Base-by-base conservation (phyloP, 371 early-diverging fungal genomes). In the Mucor piriformis region DNA sequence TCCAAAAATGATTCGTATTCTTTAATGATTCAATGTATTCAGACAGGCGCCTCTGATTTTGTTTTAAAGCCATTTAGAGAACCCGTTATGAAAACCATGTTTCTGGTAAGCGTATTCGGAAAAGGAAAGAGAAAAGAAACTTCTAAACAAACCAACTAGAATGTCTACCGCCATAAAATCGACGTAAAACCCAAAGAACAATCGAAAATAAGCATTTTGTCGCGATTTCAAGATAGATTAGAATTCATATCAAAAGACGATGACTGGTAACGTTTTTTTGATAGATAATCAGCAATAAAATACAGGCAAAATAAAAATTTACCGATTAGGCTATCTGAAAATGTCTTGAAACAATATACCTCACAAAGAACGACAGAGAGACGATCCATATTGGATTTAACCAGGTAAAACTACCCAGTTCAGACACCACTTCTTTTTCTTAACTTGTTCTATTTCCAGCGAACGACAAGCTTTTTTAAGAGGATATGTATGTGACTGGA, bases 21-120 rank as follows among this genome's bases (percentile, higher is more conserved):
- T 7, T 75, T 72, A 44, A 77, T 80, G 76, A 21, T 72, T 4
- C 37, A 69, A 37, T 75, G 77, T 46, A 59, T 85, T 46, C 59
- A 77, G 18, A 47, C 73, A 11, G 85, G 85, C 1, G 83, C 83
- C 13, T 74, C 73, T 1, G 85, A 85, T 64, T 83, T 72, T 34
- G 58, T 85, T 40, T 32, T 85, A 6, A 85, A 83, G 54, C 85
- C 85, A 3, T 50, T 83, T 16, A 63, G 69, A 29, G 63, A 67
- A 50, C 74, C 81, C 35, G 69, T 69, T 2, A 66, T 81, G 13
- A 79, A 78, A 59, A 82, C 82, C 0, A 48, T 85, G 24, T 83
- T 82, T 63, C 54, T 85, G 73, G 85, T 83, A 70, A 72, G 68
- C 8, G 29, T 29, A 6, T 29, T 29, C 29, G 6, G 29, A 29